Evolutionary conservation across 2,329 filamentous ascomycete genomes (phyloP), one percentile per base, ranked within the genome.

Genomic region (Aspergillus fructus): DNA sequence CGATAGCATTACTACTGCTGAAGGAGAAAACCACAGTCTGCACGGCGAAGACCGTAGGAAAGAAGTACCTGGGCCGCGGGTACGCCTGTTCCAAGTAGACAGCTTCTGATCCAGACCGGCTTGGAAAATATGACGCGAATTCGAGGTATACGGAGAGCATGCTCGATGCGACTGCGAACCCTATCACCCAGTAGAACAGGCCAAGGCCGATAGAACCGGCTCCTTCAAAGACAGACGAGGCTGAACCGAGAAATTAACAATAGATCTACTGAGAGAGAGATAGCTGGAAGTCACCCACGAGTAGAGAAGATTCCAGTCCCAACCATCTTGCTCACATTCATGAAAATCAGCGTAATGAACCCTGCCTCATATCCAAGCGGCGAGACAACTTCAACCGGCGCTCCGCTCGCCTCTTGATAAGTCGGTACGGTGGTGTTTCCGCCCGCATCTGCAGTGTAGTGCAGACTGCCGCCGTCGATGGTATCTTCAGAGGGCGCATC

Each of bases 51-150:
- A 84, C 78, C 0, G 84, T 83, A 0, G 86, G 85, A 49, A 89
- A 84, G 59, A 89, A 79, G 66, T 85, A 87, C 54, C 78, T 81
- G 0, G 87, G 87, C 1, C 84, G 78, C 1, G 86, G 86, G 60
- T 82, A 90, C 0, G 85, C 83, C 65, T 89, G 87, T 62, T 89
- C 87, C 0, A 89, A 78, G 62, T 88, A 89, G 0, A 87, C 86
- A 0, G 87, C 86, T 64, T 89, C 85, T 0, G 82, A 81, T 0
- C 86, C 87, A 2, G 83, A 87, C 7, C 87, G 82, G 65, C 83
- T 88, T 0, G 86, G 86, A 58, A 89, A 89, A 60, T 85, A 89
- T 1, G 83, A 79, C 0, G 85, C 81, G 13, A 83, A 82, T 64
- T 89, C 87, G 8, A 89, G 80, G 56, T 89, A 89, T 0, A 87